phyloP scores from a whole-genome alignment of 179 eudicot species.

The Amaranthus tricolor region DNA sequence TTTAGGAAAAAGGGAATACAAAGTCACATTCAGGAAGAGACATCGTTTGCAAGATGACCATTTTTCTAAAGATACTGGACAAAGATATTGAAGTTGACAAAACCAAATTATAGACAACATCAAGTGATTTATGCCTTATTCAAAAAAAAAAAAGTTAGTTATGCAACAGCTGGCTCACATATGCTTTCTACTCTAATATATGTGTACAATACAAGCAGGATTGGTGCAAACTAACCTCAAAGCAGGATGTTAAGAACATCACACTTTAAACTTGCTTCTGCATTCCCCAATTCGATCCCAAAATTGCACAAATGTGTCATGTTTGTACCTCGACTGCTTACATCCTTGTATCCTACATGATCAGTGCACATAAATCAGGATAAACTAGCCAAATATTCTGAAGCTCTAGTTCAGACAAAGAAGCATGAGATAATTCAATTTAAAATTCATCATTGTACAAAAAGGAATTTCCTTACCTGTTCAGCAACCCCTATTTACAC shows the following conservation, averaged over 20 bases:
- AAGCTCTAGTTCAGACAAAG: background rate
- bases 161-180: slow-evolving; percentile 9
- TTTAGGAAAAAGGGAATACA: background rate
- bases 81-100: slow-evolving; percentile 9
- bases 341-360: background rate
- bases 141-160: too few species aligned
- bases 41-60: background rate
- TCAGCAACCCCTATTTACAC: background rate
- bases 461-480: background rate
- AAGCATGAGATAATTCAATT: background rate
- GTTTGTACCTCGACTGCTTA: background rate
- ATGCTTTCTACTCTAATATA: background rate
- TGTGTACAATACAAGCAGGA: background rate
- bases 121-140: background rate
- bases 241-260: background rate
- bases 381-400: too few species aligned
- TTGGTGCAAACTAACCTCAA: slow-evolving; percentile 15
- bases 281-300: background rate
- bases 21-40: slow-evolving; percentile 1
- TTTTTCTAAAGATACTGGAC: background rate
- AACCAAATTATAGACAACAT: background rate
- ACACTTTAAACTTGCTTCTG: background rate
- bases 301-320: background rate
- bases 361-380: background rate
- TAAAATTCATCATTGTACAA: background rate